These are phyloP conservation scores for Metschnikowia koreensis DNA, from an alignment of 805 yeast genomes.

Conservation along the genomic window DNA sequence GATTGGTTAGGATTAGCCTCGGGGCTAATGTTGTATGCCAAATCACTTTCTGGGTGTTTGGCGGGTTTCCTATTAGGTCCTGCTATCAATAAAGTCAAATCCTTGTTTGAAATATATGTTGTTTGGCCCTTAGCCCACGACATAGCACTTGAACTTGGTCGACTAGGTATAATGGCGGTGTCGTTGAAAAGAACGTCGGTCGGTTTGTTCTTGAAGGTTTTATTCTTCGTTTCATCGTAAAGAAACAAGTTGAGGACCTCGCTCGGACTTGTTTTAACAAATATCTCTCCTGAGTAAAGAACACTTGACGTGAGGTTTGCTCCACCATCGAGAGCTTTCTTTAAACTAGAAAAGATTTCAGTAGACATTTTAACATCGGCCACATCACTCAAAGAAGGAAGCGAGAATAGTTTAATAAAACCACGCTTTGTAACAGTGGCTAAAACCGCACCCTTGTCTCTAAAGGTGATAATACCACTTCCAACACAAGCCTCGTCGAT, in stretches of 20 bases:
- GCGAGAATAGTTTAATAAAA: slow-evolving; percentile 44
- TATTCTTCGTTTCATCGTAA: slow-evolving; percentile 20
- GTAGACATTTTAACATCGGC: slow-evolving; percentile 40
- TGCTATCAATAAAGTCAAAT: slow-evolving; percentile 63
- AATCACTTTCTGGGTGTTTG: slow-evolving; percentile 55
- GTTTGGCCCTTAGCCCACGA: slow-evolving; percentile 83
- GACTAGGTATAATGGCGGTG: slow-evolving; percentile 62
- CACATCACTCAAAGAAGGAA: slow-evolving; percentile 66
- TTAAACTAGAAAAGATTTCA: slow-evolving; percentile 26
- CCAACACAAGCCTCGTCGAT: slow-evolving; percentile 48
- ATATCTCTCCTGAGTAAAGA: slow-evolving; percentile 54
- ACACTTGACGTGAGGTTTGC: slow-evolving; percentile 26
- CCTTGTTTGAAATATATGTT: slow-evolving; percentile 56
- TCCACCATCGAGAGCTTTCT: slow-evolving; percentile 21
- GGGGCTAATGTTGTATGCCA: slow-evolving; percentile 48
- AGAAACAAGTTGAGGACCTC: slow-evolving; percentile 36
- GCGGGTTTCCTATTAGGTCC: slow-evolving; percentile 71
- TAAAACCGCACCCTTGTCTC: slow-evolving; percentile 46
- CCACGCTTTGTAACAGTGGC: slow-evolving; percentile 48
- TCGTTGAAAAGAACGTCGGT: slow-evolving; percentile 69
- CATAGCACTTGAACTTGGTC: slow-evolving; percentile 77
- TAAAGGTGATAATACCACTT: slow-evolving; percentile 50
- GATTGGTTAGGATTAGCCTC: slow-evolving; percentile 39
- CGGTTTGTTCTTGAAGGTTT: slow-evolving; percentile 21
- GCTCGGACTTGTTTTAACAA: slow-evolving; percentile 53